phyloP scores from a whole-genome alignment of 805 yeast genomes.

The Nakazawaea anatomiae region DNA sequence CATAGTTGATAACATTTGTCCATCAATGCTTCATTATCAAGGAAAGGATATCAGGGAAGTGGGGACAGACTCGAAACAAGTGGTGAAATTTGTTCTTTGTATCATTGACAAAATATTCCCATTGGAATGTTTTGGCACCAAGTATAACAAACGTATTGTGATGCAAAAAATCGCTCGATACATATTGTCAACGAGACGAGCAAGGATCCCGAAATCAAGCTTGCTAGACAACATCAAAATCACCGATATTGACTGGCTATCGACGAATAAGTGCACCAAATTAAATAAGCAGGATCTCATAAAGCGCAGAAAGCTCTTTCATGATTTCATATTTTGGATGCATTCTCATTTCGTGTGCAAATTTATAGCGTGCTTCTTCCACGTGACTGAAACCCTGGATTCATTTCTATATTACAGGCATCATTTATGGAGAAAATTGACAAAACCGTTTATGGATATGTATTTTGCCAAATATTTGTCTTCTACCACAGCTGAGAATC shows the following conservation, averaged over 20 bases:
- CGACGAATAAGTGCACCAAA: constrained; percentile 19
- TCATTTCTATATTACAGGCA: constrained; percentile 49
- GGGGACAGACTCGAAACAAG: constrained; percentile 25
- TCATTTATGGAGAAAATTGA: constrained; percentile 44
- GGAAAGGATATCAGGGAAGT: constrained; percentile 23
- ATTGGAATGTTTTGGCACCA: constrained; percentile 43
- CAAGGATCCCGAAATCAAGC: constrained; percentile 24
- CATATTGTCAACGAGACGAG: constrained; percentile 32
- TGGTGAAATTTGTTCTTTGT: constrained; percentile 36
- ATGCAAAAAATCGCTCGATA: constrained; percentile 29
- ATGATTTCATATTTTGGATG: constrained; percentile 52
- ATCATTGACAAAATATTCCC: constrained; percentile 48
- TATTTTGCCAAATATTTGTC: constrained; percentile 36
- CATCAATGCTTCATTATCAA: constrained; percentile 6
- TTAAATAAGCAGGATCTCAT: constrained; percentile 36
- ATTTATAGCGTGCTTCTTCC: constrained; percentile 51
- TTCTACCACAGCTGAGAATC: constrained; percentile 10
- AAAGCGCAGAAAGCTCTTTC: constrained; percentile 30
- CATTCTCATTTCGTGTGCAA: constrained; percentile 38
- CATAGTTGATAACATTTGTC: constrained; percentile 30
- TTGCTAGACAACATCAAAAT: constrained; percentile 31
- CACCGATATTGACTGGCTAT: constrained; percentile 52
- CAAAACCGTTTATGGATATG: constrained; percentile 32
- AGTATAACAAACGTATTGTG: constrained; percentile 38
- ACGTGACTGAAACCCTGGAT: constrained; percentile 54